Base-by-base conservation (phyloP, 306 rosid genomes). In the Acmispon strigosus region DNA sequence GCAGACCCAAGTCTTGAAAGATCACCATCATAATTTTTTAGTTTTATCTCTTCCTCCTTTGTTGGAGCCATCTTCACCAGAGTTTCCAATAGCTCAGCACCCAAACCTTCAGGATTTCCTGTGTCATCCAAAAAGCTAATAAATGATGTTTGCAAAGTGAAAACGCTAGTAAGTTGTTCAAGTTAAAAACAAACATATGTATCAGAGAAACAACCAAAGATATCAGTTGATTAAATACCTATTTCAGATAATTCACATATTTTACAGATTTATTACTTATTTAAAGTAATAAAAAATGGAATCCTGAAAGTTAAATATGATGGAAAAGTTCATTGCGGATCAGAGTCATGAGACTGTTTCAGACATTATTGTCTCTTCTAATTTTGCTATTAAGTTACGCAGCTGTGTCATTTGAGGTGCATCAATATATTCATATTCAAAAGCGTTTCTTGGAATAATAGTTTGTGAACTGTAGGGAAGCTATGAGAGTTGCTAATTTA, bases 21-120 rank as follows among this genome's bases (percentile, higher is more conserved):
- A 37, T 89, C 95, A 44, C 97, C 95, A 42, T 81, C 63, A 66
- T 89, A 89, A 44, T 76, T 85, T 71, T 82, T 84, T 29, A 94
- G 96, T 75, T 91, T 94, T 54, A 94, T 91, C 82, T 94, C 99
- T 73, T 94, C 99, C 83, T 94, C 99, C 79, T 94, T 94, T 36
- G 99, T 94, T 42, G 97, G 99, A 76, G 99, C 97, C 99, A 94
- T 94, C 91, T 94, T 94, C 15, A 94, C 97, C 17, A 94, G 87
- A 64, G 99, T 94, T 84, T 94, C 99, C 81, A 94, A 80, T 73
- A 94, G 87, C 84, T 94, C 99, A n/a, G 88, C 44, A 13, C 97
- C 97, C 79, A 94, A 83, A 71, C 97, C 94, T 87, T 91, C 97
- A 14, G 91, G 88, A 70, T 89, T 94, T 43, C 99, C 99, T 94